Percentiles rank a stretch among this genome's conserved stretches.
Conservation (phyloP, 1,139 yeast genomes). For the Arxiozyma slooffiae region DNA sequence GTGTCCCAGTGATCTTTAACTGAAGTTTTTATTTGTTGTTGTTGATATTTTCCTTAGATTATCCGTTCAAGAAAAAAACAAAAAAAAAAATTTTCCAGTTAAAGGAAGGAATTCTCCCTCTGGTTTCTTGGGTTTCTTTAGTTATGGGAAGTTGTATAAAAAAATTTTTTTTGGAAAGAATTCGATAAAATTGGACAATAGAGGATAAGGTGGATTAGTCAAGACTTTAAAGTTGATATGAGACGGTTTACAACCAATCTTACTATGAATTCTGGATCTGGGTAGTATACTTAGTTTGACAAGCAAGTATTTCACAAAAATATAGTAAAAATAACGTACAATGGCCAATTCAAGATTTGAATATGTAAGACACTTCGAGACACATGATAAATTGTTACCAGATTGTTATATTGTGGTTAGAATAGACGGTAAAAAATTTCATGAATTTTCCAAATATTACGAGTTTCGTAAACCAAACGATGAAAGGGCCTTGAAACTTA, state of each 20-base stretch:
- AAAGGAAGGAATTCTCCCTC: not conserved
- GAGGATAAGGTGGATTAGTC: not conserved
- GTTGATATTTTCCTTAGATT: not conserved
- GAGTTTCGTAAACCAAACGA: slow-evolving; percentile 85
- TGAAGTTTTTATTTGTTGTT: not conserved
- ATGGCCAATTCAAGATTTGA: slow-evolving; percentile 80
- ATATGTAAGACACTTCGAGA: slow-evolving; percentile 76
- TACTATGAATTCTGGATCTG: not conserved
- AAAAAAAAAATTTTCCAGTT: too few relatives aligned
- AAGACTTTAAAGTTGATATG: not conserved
- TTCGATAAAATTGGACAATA: too few relatives aligned
- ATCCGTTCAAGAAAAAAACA: not conserved
- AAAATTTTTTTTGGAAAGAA: not conserved
- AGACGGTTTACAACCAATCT: not conserved
- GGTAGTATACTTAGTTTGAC: not conserved
- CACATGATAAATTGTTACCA: slow-evolving; percentile 62
- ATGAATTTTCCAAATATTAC: slow-evolving; percentile 66
- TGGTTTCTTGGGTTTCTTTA: not conserved
- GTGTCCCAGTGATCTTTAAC: not conserved
- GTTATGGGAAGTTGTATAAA: not conserved
- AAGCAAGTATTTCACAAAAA: not conserved
- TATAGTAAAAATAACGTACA: not conserved
- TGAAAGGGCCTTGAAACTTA: slow-evolving; percentile 56
- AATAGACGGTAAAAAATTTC: slow-evolving; percentile 92
- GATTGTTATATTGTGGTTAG: slow-evolving; percentile 76